A percentile compares a stretch with the other conserved stretches of the same genome.
Conservation (phyloP, 352 stramenopile species). For the Globisporangium splendens region DNA sequence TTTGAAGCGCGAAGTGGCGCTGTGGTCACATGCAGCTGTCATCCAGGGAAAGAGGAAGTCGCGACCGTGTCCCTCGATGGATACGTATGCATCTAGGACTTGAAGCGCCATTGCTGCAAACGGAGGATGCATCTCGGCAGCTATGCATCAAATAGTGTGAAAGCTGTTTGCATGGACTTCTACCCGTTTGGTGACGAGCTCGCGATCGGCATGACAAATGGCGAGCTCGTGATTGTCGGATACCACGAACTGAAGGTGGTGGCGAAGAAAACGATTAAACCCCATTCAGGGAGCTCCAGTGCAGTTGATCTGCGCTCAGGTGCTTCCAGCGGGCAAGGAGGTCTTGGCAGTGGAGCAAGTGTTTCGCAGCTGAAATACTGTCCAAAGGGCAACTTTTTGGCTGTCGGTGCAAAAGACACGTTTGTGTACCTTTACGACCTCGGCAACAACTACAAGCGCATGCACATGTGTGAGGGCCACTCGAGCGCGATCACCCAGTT, state of each 20-base stretch:
- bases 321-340: background rate
- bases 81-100: slow-evolving; percentile 54
- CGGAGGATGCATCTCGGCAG: slow-evolving; percentile 28
- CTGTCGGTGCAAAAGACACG: slow-evolving; percentile 54
- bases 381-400: slow-evolving; percentile 40
- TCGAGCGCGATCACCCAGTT: slow-evolving; percentile 78
- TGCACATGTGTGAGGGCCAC: slow-evolving; percentile 74
- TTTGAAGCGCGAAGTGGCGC: slow-evolving; percentile 48
- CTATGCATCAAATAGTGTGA: slow-evolving; percentile 17
- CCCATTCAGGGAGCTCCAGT: slow-evolving; percentile 14
- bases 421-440: slow-evolving; percentile 63
- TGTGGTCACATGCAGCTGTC: slow-evolving; percentile 28
- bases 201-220: slow-evolving; percentile 42
- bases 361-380: slow-evolving; percentile 54
- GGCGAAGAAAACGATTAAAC: slow-evolving; percentile 44
- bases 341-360: slow-evolving; percentile 4
- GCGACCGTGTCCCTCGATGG: slow-evolving; percentile 46
- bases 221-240: slow-evolving; percentile 49
- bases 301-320: slow-evolving; percentile 6
- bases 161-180: slow-evolving; percentile 49
- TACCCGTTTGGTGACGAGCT: slow-evolving; percentile 52
- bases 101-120: slow-evolving; percentile 35
- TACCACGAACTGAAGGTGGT: slow-evolving; percentile 32
- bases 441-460: slow-evolving; percentile 43
- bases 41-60: slow-evolving; percentile 44